Evolutionary conservation across 2,329 filamentous ascomycete genomes (phyloP).

Genomic region (Keithomyces neogunnii): DNA sequence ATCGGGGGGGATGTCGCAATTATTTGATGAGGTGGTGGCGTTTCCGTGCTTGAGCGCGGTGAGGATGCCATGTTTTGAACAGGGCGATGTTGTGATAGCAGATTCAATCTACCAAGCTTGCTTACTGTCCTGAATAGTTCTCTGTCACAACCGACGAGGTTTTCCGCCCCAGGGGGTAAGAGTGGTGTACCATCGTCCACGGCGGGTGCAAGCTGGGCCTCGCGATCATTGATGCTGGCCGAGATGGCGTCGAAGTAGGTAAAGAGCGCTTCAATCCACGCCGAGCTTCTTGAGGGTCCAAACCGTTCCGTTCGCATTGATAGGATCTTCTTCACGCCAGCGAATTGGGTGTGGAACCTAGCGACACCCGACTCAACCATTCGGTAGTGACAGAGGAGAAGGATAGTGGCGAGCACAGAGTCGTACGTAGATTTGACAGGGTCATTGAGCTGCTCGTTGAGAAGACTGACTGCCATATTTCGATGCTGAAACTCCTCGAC

Average conservation of each 20-base stretch:
- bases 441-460: conserved; percentile 80
- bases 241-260: conserved; percentile 93
- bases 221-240: conserved; percentile 83
- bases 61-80: conserved; percentile 31
- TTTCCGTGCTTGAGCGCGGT: conserved; percentile 8
- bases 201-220: conserved; percentile 66
- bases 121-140: conserved; percentile 80
- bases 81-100: conserved; percentile 64
- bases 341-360: conserved; percentile 88
- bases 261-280: conserved; percentile 89
- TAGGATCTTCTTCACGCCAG: conserved; percentile 84
- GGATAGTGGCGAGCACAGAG: conserved; percentile 76
- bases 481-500: conserved; percentile 81
- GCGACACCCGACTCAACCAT: conserved; percentile 90
- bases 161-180: conserved; percentile 60
- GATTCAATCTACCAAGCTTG: conserved; percentile 74
- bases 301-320: conserved; percentile 53
- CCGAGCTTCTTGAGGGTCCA: conserved; percentile 55
- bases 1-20: conserved; percentile 28
- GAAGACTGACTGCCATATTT: conserved; percentile 66
- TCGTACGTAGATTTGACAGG: conserved; percentile 69
- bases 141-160: conserved; percentile 79
- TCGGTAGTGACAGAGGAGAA: conserved; percentile 84
- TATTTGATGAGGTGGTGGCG: conserved; percentile 27
- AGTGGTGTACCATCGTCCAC: conserved; percentile 50